Evolutionary conservation across 2,329 filamentous ascomycete species (phyloP), one percentile per base, ranked within the genome.

Genomic region (Verticillium isaacii): DNA sequence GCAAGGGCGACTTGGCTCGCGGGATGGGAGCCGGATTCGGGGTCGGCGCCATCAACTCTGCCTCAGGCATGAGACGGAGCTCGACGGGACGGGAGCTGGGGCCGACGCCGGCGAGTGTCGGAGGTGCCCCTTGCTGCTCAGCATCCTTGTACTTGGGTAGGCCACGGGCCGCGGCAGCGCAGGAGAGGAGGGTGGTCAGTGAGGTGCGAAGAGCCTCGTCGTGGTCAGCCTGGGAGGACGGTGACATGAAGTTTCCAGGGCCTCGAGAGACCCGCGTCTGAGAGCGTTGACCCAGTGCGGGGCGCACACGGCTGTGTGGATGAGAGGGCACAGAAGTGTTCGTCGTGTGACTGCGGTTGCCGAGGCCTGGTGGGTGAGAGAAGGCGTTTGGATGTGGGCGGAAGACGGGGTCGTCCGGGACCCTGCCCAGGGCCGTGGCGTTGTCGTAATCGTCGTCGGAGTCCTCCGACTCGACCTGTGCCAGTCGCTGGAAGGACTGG

Each of bases 161-260:
- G 4, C 90, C 90, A 54, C 95, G 86, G 1, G 94, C 95, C 0
- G 94, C 95, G 3, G 93, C 93, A 0, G 93, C 94, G 70, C 92
- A 96, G n/a, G 94, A 97, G 14, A 99, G 85, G 14, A 99, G 83
- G 0, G 95, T 98, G 1, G 93, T 97, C n/a, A 99, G 82, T 57
- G 92, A 97, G 23, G 95, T 93, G 37, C 95, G 89, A 12, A 99
- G 82, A 2, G 93, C 95, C 34, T 93, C 95, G 69, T 99, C 95
- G 69, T 98, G 93, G 68, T 98, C 93, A 57, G 91, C 89, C 68
- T 92, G 91, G 68, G 91, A 87, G 3, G 86, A 85, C 1, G 91
- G 89, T 0, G 89, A 89, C 71, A 92, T 85, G 72, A 90, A 86
- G 73, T 88, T 90, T 65, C 82, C 75, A 59, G 79, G 70, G 54